A percentile compares a stretch with the other conserved stretches of the same genome.
Evolutionary conservation across 2,329 filamentous ascomycete species (phyloP).

Genomic region (Dichotomopilus funicola): DNA sequence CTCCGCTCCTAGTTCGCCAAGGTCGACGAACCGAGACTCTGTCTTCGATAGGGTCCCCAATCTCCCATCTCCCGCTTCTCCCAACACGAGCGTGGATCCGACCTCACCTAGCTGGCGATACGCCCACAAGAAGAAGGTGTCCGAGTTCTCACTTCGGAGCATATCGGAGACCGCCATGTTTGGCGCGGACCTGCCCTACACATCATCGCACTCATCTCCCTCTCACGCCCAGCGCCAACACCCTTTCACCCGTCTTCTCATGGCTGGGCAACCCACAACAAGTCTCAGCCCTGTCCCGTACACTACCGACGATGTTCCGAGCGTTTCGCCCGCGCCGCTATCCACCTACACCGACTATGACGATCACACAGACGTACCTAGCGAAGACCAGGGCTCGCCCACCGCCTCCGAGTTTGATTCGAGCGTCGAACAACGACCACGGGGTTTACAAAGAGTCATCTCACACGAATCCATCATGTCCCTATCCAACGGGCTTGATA

Average conservation of each 20-base stretch:
- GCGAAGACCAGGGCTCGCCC: slow-evolving; percentile 26
- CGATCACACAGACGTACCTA: slow-evolving; percentile 19
- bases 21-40: slow-evolving; percentile 64
- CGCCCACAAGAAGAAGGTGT: slow-evolving; percentile 48
- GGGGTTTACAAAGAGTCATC: slow-evolving; percentile 52
- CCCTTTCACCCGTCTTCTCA: slow-evolving; percentile 10
- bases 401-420: slow-evolving; percentile 19
- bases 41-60: slow-evolving; percentile 72
- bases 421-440: slow-evolving; percentile 19
- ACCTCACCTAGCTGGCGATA: slow-evolving; percentile 52
- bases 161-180: slow-evolving; percentile 28
- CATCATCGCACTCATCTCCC: slow-evolving; percentile 14
- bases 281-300: slow-evolving; percentile 27
- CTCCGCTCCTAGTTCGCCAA: slow-evolving; percentile 75
- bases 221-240: slow-evolving; percentile 4
- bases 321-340: slow-evolving; percentile 25
- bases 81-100: slow-evolving; percentile 68
- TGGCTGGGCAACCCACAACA: slow-evolving; percentile 5
- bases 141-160: slow-evolving; percentile 49
- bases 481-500: slow-evolving; percentile 79
- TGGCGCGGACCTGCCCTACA: slow-evolving; percentile 20
- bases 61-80: slow-evolving; percentile 71
- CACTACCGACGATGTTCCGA: slow-evolving; percentile 29
- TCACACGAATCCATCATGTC: slow-evolving; percentile 91
- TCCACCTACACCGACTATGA: slow-evolving; percentile 33